phyloP scores from a whole-genome alignment of 441 rosid species.

The Gossypium laxum region DNA sequence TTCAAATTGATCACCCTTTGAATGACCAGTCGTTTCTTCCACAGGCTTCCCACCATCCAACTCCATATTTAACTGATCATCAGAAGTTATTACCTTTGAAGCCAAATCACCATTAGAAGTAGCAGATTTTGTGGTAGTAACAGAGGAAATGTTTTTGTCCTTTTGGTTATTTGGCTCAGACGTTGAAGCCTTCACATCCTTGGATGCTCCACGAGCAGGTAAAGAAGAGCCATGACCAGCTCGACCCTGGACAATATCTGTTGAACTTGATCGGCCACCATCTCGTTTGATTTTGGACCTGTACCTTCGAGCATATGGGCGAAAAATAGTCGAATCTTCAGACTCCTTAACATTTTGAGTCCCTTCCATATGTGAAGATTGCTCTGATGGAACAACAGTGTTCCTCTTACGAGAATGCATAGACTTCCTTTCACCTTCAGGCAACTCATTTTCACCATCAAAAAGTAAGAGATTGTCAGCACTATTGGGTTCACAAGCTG shows the following conservation, averaged over 20 bases:
- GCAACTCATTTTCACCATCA: constrained; percentile 67
- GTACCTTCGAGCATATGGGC: constrained; percentile 94
- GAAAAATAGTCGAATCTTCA: constrained; percentile 92
- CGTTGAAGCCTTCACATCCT: constrained; percentile 43
- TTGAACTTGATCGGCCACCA: constrained; percentile 64
- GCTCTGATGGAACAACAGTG: constrained; percentile 49
- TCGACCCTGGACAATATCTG: constrained; percentile 58
- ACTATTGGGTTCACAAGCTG: constrained; percentile 69
- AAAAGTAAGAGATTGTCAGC: constrained; percentile 78
- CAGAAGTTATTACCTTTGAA: constrained; percentile 36
- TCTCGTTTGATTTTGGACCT: constrained; percentile 85
- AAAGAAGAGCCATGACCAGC: constrained; percentile 24
- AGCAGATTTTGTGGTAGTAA: constrained; percentile 32
- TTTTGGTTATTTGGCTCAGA: constrained; percentile 52
- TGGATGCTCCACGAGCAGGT: constrained; percentile 41
- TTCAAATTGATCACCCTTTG: constrained; percentile 30
- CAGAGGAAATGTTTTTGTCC: constrained; percentile 39
- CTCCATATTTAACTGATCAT: constrained; percentile 37
- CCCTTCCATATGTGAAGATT: constrained; percentile 54
- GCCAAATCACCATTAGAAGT: constrained; percentile 52
- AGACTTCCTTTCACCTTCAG: constrained; percentile 44
- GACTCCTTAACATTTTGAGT: constrained; percentile 65
- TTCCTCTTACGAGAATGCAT: constrained; percentile 44
- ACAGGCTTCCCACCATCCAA: constrained; percentile 36
- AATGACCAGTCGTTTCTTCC: constrained; percentile 26